Conservation (phyloP, 352 stramenopile genomes). For the Thalassiosira tumida region DNA sequence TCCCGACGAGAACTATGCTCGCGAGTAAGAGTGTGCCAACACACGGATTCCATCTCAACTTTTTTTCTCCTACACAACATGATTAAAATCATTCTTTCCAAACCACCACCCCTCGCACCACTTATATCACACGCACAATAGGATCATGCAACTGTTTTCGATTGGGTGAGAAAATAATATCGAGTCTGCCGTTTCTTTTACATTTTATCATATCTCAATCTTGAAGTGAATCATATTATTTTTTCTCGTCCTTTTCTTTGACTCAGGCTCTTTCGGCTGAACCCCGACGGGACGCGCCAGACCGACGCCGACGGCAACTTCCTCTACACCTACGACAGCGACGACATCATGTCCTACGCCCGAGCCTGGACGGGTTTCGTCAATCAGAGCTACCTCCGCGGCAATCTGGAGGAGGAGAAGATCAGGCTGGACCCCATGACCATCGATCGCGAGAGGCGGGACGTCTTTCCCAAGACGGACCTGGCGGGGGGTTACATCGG, state of each 20-base stretch:
- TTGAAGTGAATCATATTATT: conserved; percentile 25
- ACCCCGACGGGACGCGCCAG: conserved; percentile 83
- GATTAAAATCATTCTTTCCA: too few relatives aligned
- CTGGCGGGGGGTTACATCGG: conserved; percentile 84
- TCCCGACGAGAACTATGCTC: conserved; percentile 57
- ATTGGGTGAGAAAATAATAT: conserved; percentile 67
- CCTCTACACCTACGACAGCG: conserved; percentile 82
- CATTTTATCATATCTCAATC: conserved; percentile 2
- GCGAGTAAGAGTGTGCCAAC: background rate
- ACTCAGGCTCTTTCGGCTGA: conserved; percentile 68
- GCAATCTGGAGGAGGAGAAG: conserved; percentile 26
- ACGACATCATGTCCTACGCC: conserved; percentile 84
- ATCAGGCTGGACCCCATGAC: conserved; percentile 15
- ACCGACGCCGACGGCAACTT: conserved; percentile 72
- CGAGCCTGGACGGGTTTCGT: conserved; percentile 86
- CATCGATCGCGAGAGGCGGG: conserved; percentile 63
- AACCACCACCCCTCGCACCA: too few relatives aligned
- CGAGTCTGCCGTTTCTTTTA: background rate
- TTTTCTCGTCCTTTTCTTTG: conserved; percentile 74
- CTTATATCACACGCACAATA: background rate
- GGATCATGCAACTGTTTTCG: conserved; percentile 86
- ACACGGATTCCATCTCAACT: background rate
- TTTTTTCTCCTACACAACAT: conserved; percentile 29
- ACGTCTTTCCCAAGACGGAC: conserved; percentile 86
- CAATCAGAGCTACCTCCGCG: background rate